phyloP scores from a whole-genome alignment of 345 rosid genomes.

The Rhodomyrtus tomentosa region DNA sequence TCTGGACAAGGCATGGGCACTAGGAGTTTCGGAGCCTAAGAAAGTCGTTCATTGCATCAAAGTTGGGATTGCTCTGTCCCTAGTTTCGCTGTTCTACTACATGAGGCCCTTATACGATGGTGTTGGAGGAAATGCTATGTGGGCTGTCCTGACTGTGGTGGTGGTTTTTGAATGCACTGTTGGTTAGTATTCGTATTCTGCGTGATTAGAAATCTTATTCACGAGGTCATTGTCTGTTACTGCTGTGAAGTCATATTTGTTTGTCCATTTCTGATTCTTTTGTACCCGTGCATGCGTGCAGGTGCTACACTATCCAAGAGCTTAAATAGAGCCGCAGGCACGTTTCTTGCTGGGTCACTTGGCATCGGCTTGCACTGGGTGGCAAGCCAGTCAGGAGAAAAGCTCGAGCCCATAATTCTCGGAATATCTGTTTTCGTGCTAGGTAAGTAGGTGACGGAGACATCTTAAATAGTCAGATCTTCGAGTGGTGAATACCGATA shows the following conservation, averaged over 20 bases:
- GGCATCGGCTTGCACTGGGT: conserved; percentile 54
- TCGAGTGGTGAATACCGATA: background rate
- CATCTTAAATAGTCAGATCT: background rate
- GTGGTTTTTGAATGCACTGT: conserved; percentile 58
- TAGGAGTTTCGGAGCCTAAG: conserved; percentile 55
- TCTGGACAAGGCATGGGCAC: conserved; percentile 35
- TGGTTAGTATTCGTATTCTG: conserved; percentile 21
- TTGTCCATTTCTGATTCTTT: background rate
- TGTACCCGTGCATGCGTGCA: conserved; percentile 1
- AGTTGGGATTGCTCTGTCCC: conserved; percentile 57
- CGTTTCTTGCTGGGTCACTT: conserved; percentile 53
- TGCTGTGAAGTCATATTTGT: background rate
- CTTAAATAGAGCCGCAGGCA: conserved; percentile 49
- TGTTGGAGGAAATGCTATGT: conserved; percentile 55
- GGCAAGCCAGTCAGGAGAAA: conserved; percentile 41
- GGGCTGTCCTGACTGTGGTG: conserved; percentile 78
- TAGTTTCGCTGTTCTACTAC: conserved; percentile 63
- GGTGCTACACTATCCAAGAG: conserved; percentile 58
- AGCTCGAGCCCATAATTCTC: conserved; percentile 36
- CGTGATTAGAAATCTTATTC: background rate
- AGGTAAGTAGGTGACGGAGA: conserved; percentile 15
- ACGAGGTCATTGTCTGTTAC: background rate
- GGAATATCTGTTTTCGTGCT: conserved; percentile 46
- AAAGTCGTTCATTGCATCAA: conserved; percentile 53
- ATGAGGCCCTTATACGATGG: conserved; percentile 60